phyloP scores from a whole-genome alignment of 2,329 filamentous ascomycete species.

The Diplodia sapinea region DNA sequence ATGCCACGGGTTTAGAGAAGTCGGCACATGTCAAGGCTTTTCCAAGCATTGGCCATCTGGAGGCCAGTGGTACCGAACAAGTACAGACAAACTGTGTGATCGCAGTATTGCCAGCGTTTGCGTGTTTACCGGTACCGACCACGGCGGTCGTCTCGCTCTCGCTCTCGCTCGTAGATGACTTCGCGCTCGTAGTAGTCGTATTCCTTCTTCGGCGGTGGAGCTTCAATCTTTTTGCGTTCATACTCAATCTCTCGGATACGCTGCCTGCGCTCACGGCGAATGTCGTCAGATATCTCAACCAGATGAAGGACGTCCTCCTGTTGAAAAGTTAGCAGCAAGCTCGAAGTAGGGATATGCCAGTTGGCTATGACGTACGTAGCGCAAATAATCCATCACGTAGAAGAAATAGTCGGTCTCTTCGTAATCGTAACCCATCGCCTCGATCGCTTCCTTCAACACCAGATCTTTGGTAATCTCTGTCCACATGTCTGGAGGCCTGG shows the following conservation, averaged over 20 bases:
- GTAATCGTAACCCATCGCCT: conserved; percentile 82
- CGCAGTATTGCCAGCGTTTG: neutral
- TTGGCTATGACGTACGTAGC: conserved; percentile 70
- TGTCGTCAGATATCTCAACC: conserved; percentile 81
- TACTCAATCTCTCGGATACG: conserved; percentile 67
- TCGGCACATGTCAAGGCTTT: neutral
- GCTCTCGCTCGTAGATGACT: conserved; percentile 60
- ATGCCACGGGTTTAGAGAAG: neutral
- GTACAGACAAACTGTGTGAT: neutral
- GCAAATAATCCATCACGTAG: conserved; percentile 90
- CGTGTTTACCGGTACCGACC: conserved; percentile 46
- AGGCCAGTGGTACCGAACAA: neutral
- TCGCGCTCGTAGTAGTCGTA: conserved; percentile 73
- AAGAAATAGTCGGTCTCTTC: conserved; percentile 90
- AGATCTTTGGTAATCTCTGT: conserved; percentile 96
- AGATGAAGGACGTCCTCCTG: conserved; percentile 88
- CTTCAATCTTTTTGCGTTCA: conserved; percentile 51
- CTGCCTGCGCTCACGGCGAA: conserved; percentile 69
- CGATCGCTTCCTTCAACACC: conserved; percentile 84
- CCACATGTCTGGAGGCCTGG: conserved; percentile 70
- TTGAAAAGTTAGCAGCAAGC: conserved; percentile 42
- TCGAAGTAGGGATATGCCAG: too few relatives aligned
- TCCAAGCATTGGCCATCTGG: neutral
- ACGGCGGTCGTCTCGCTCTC: conserved; percentile 54
- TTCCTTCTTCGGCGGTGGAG: conserved; percentile 42